Conservation (phyloP, 2,329 filamentous ascomycete species). For the Colletotrichum echinochloae region DNA sequence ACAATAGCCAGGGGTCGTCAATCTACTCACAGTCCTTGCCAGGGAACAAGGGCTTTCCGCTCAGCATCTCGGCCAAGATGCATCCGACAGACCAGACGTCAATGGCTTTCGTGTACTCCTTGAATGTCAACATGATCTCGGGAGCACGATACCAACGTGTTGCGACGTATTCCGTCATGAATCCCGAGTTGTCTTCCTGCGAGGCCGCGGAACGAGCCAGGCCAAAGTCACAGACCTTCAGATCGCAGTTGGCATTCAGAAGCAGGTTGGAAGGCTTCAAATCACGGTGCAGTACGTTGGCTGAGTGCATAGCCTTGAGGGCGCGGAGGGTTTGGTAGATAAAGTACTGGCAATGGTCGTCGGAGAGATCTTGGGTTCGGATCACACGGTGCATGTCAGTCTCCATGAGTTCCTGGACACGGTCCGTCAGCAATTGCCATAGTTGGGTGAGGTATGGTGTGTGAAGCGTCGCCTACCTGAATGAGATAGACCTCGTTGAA, state of each 20-base stretch:
- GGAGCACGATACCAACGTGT: slow-evolving; percentile 99
- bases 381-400: slow-evolving; percentile 99
- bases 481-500: slow-evolving; percentile 99
- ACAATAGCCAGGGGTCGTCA: not conserved
- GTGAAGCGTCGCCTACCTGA: slow-evolving; percentile 71
- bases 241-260: slow-evolving; percentile 97
- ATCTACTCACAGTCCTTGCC: slow-evolving; percentile 89
- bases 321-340: slow-evolving; percentile 99
- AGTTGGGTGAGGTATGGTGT: not conserved
- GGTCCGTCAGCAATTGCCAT: slow-evolving; percentile 38
- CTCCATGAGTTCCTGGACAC: slow-evolving; percentile 90
- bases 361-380: slow-evolving; percentile 96
- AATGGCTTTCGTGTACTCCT: slow-evolving; percentile 99
- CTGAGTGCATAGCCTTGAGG: slow-evolving; percentile 99
- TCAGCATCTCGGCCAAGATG: slow-evolving; percentile 98
- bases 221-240: slow-evolving; percentile 99
- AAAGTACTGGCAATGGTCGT: slow-evolving; percentile 99
- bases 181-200: slow-evolving; percentile 99
- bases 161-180: slow-evolving; percentile 99
- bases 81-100: slow-evolving; percentile 99
- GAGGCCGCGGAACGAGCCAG: slow-evolving; percentile 95
- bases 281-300: slow-evolving; percentile 96
- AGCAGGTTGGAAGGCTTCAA: slow-evolving; percentile 97
- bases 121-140: slow-evolving; percentile 99
- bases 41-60: slow-evolving; percentile 96